Base-by-base conservation (phyloP, 2,329 filamentous ascomycete species). In the Zasmidium citrigriseum region DNA sequence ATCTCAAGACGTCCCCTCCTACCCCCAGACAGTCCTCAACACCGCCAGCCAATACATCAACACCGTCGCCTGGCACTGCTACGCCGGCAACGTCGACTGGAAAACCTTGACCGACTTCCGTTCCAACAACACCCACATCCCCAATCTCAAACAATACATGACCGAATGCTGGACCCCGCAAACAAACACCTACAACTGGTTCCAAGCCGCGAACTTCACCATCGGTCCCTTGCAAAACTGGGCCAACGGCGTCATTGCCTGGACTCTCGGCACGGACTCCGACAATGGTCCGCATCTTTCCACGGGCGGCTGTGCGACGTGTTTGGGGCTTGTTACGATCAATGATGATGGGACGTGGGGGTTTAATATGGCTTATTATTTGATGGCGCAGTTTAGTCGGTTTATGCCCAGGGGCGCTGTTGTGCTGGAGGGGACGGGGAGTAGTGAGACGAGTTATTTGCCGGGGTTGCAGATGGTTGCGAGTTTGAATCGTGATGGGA, bases 51-150 rank as follows among this genome's bases (percentile, higher is more conserved):
- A 54, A 11, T 62, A 62, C 38, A 59, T 63, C 44, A 62, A 59
- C 27, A 60, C 61, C 12, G 54, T 63, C 9, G 63, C 63, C 16
- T 65, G 63, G 63, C 63, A 65, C 54, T 65, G 63, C 63, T 65
- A 65, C 41, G 47, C 57, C n/a, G 46, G 50, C 2, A 46, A 47
- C 9, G 46, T 54, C 1, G 52, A 52, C 27, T 65, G 63, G 63
- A 56, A 47, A n/a, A 50, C 51, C 4, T 56, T 65, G 21, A 61
- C 59, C n/a, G 52, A 53, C 22, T 65, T 64, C 59, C 46, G 57
- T 11, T 49, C 53, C 1, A 58, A 54, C 20, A 64, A 62, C 50
- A 9, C 18, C 16, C 14, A 41, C 34, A 16, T 4, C 34, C 48
- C 63, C 3, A 54, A 47, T 21, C 56, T 63, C 12, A 52, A 50